Evolutionary conservation across 2,329 filamentous ascomycete genomes (phyloP).

Genomic region (Fusarium phyllophilum): DNA sequence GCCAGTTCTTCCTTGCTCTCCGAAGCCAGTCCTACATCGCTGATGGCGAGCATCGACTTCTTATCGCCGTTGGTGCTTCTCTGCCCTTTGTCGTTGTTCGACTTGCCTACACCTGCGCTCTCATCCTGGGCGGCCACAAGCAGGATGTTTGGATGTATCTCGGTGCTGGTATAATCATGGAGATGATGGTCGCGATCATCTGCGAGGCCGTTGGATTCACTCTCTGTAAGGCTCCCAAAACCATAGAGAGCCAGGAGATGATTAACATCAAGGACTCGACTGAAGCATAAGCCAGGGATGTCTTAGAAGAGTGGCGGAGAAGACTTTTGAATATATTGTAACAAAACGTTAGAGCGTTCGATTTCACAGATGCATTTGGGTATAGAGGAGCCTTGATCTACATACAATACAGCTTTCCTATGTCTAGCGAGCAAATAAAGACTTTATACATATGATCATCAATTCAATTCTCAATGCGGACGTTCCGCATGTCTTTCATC

Average conservation of each 20-base stretch:
- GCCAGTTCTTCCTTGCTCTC: constrained; percentile 53
- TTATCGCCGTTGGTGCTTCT: constrained; percentile 54
- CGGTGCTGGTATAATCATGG: constrained; percentile 48
- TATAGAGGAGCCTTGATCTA: not conserved
- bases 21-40: constrained; percentile 53
- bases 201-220: constrained; percentile 47
- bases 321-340: not conserved
- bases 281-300: not conserved
- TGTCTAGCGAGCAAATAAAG: constrained; percentile 9
- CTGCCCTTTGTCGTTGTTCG: constrained; percentile 50
- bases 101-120: constrained; percentile 45
- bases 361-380: not conserved
- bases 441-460: constrained; percentile 16
- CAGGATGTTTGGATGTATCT: constrained; percentile 47
- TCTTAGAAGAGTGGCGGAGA: not conserved
- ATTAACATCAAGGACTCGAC: not conserved
- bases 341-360: not conserved
- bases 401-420: not conserved
- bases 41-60: constrained; percentile 65
- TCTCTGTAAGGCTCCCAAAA: constrained; percentile 37
- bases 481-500: constrained; percentile 4
- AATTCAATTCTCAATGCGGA: constrained; percentile 9
- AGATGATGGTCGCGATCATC: constrained; percentile 47
- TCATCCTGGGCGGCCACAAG: constrained; percentile 44
- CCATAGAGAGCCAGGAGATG: constrained; percentile 11